Percentiles rank a stretch among this genome's conserved stretches.
phyloP scores from a whole-genome alignment of 176 grass and related monocot genomes.

The Bolboschoenus planiculmis region DNA sequence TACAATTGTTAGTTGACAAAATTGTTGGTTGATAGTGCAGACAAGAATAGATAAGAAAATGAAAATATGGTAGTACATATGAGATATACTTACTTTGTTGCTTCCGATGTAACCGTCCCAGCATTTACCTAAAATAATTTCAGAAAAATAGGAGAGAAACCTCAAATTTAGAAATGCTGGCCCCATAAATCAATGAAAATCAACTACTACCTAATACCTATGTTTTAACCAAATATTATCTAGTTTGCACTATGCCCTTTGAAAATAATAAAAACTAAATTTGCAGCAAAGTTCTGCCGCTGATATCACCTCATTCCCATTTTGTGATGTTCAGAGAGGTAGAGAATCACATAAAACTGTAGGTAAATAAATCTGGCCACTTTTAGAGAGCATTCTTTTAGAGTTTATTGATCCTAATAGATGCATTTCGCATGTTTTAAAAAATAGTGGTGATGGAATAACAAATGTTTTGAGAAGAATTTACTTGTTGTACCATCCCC shows the following conservation, averaged over 20 bases:
- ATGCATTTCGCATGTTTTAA: not conserved
- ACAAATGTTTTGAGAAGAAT: constrained; percentile 16
- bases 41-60: constrained; percentile 13
- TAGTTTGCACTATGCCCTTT: not conserved
- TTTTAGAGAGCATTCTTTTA: not conserved
- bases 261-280: not conserved
- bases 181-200: not conserved
- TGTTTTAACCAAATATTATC: not conserved
- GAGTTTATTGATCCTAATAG: not conserved
- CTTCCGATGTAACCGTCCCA: constrained; percentile 50
- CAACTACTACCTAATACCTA: not conserved
- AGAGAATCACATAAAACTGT: constrained; percentile 15
- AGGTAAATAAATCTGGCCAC: not conserved
- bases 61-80: constrained; percentile 17
- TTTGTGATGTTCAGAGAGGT: not conserved
- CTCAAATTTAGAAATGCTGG: not conserved
- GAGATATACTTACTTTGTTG: constrained; percentile 63
- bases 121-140: constrained; percentile 57
- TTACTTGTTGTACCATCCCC: constrained; percentile 53
- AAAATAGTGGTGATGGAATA: not conserved
- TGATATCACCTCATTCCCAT: not conserved
- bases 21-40: constrained; percentile 5
- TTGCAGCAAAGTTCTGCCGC: not conserved
- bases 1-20: not conserved
- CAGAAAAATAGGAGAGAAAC: constrained; percentile 1